phyloP scores from a whole-genome alignment of 371 early-diverging fungal genomes.

The Chytridium lagenaria region DNA sequence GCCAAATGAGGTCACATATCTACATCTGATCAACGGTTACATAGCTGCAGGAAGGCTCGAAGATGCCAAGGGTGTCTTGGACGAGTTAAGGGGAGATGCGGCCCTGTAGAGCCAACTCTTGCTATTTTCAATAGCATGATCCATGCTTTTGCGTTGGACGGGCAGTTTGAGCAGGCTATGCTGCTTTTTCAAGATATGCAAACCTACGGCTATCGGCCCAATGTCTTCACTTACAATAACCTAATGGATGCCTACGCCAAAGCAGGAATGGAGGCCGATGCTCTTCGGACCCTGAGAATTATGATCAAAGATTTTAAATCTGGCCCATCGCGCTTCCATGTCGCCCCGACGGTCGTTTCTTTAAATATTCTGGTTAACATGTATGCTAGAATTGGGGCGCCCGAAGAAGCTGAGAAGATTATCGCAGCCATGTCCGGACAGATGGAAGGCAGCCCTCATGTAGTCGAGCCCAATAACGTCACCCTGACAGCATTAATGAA shows the following conservation, averaged over 20 bases:
- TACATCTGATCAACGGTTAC: slow-evolving; percentile 22
- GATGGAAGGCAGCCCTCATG: not conserved
- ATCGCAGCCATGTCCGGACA: slow-evolving; percentile 4
- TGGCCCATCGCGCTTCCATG: slow-evolving; percentile 24
- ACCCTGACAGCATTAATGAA: slow-evolving; percentile 26
- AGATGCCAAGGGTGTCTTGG: slow-evolving; percentile 13
- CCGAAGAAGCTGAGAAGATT: slow-evolving; percentile 17
- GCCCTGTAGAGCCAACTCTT: slow-evolving; percentile 36
- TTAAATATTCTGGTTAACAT: slow-evolving; percentile 24
- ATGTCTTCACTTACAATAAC: slow-evolving; percentile 40
- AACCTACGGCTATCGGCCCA: slow-evolving; percentile 35
- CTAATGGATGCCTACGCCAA: slow-evolving; percentile 57
- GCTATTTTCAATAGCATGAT: slow-evolving; percentile 59
- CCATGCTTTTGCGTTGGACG: slow-evolving; percentile 56
- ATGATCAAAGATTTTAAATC: slow-evolving; percentile 20
- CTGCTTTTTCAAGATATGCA: slow-evolving; percentile 42
- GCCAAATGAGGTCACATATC: slow-evolving; percentile 22
- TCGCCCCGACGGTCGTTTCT: slow-evolving; percentile 37
- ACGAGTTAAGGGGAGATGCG: not conserved
- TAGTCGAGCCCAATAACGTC: not conserved
- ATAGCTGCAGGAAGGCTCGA: slow-evolving; percentile 1
- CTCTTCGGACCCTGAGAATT: slow-evolving; percentile 46
- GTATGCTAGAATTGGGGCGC: not conserved
- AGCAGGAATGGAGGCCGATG: slow-evolving; percentile 48
- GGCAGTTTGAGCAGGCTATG: slow-evolving; percentile 39